Conservation (phyloP, 495 filamentous ascomycete genomes). For the Parmelia sp. region DNA sequence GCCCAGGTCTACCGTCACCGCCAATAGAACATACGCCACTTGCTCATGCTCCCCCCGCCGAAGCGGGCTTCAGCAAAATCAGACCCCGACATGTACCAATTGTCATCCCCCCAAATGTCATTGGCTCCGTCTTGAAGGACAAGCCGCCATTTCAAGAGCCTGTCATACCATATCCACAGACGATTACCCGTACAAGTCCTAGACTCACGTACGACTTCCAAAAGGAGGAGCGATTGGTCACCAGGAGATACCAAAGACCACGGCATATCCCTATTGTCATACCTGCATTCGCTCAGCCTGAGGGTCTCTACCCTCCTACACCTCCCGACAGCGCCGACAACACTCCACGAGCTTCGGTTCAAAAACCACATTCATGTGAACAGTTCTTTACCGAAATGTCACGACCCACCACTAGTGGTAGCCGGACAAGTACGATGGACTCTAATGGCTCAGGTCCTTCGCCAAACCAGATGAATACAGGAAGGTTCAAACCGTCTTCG, state of each 20-base stretch:
- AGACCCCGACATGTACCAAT: constrained; percentile 25
- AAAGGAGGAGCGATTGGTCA: constrained; percentile 14
- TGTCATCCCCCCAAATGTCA: constrained; percentile 23
- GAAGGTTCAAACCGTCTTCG: constrained; percentile 26
- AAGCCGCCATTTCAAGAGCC: constrained; percentile 16
- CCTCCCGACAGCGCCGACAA: constrained; percentile 19
- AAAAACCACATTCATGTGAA: constrained; percentile 21
- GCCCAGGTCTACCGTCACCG: background rate
- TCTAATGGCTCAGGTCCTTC: constrained; percentile 47
- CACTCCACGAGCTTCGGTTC: constrained; percentile 23
- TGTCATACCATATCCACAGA: constrained; percentile 7
- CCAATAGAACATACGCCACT: background rate
- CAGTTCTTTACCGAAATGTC: constrained; percentile 23
- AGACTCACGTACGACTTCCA: constrained; percentile 18
- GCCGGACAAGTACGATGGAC: constrained; percentile 54
- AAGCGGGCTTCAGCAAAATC: constrained; percentile 17
- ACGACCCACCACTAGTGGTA: constrained; percentile 33
- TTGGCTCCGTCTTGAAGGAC: constrained; percentile 21
- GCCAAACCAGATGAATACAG: constrained; percentile 37
- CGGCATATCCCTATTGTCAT: constrained; percentile 28
- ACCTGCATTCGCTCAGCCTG: constrained; percentile 27
- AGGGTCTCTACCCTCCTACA: constrained; percentile 18
- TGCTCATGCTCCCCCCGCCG: constrained; percentile 3
- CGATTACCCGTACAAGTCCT: constrained; percentile 12
- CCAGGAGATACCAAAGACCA: constrained; percentile 13